Base-by-base conservation (phyloP, 2,329 filamentous ascomycete genomes). In the Fusarium oxysporum region DNA sequence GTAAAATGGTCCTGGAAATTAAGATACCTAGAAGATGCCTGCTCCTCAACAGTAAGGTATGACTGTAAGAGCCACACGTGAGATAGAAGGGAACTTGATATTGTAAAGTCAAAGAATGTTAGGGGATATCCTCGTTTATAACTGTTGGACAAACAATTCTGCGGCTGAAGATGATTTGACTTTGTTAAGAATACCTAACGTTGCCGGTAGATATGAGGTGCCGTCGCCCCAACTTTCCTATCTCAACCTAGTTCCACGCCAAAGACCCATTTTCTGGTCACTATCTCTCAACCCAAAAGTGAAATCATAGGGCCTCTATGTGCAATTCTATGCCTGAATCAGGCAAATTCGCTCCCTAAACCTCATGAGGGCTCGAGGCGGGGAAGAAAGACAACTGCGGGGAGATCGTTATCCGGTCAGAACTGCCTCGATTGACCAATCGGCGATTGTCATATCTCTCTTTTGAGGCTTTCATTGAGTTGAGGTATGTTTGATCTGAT, bases 151-250 rank as follows among this genome's bases (percentile, higher is more conserved):
- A n/a, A n/a, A 57, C 43, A 25, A 12, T 21, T 25, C 38, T 28
- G 33, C 21, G 54, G 30, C 30, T 57, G n/a, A n/a, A 57, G 30
- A 28, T 44, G 16, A 50, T 43, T 25, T 23, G 21, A 33, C 38
- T 44, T 41, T 23, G 11, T 14, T 19, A 32, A 23, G 25, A 19
- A 44, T 60, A 37, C 40, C 30, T n/a, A 21, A n/a, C 30, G 45
- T 23, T 23, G 28, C 48, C 17, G 17, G 32, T 28, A 35, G 21
- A 33, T 16, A 43, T 35, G 44, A 68, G 43, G 51, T 65, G 40
- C 33, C n/a, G 65, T 73, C 70, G 70, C 70, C 45, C 19, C 70
- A 73, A 73, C 70, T 57, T 73, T 73, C 70, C 70, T 57, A 71
- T 73, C 70, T 73, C 61, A 73, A 70, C 48, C 70, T 73, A 73